These are phyloP conservation scores for Sporothrix brunneoviolacea DNA, from an alignment of 2,329 filamentous ascomycete genomes.

Conservation along the genomic window DNA sequence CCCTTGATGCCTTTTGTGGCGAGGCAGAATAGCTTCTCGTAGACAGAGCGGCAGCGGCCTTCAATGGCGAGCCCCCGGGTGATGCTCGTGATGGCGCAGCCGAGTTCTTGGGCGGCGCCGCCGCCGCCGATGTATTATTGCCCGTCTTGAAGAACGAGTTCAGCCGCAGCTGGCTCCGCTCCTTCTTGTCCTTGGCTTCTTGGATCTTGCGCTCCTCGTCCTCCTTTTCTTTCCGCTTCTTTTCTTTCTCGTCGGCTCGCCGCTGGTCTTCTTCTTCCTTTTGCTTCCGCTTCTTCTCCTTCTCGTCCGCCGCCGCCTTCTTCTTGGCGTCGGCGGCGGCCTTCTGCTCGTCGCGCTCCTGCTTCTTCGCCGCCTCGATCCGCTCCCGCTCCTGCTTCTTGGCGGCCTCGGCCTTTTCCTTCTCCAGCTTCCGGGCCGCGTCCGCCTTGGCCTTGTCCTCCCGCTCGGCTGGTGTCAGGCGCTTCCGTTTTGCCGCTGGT, in stretches of 20 bases:
- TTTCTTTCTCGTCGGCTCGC: constrained; percentile 34
- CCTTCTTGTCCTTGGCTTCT: constrained; percentile 43
- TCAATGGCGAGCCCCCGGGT: background rate
- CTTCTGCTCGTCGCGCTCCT: constrained; percentile 28
- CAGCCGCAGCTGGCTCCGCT: constrained; percentile 41
- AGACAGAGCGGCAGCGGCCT: background rate
- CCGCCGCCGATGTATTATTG: background rate
- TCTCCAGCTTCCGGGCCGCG: constrained; percentile 29
- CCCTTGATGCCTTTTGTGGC: constrained; percentile 22
- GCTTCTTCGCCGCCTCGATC: constrained; percentile 26
- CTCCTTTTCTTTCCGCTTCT: constrained; percentile 45
- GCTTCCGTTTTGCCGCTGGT: constrained; percentile 39
- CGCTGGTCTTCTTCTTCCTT: constrained; percentile 30
- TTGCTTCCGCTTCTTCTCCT: constrained; percentile 30
- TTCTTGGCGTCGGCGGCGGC: constrained; percentile 33
- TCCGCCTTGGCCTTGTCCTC: constrained; percentile 33
- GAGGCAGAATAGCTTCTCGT: constrained; percentile 19
- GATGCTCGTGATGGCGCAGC: constrained; percentile 14
- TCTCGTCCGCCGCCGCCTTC: constrained; percentile 26
- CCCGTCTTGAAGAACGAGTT: constrained; percentile 39
- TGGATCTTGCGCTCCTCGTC: constrained; percentile 39
- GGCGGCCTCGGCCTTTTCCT: constrained; percentile 25
- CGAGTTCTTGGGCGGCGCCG: too few species aligned
- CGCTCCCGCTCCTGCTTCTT: constrained; percentile 26
- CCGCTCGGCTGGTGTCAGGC: constrained; percentile 36